Conservation (phyloP, 768 basidiomycete species). For the Phlebiopsis flavidoalba region DNA sequence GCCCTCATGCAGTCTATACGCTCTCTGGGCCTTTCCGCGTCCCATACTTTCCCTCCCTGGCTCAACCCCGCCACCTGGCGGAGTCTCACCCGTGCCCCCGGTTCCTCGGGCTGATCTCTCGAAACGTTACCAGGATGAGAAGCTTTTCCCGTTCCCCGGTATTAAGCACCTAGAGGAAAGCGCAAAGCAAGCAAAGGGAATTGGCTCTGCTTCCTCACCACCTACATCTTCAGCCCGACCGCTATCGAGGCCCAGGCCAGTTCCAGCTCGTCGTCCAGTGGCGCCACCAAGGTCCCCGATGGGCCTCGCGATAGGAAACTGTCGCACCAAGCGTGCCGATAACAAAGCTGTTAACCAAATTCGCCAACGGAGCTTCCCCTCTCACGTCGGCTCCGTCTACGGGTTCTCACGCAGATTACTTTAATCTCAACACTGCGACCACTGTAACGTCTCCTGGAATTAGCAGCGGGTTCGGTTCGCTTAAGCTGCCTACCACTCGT, state of each 20-base stretch:
- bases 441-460: constrained; percentile 21
- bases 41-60: constrained; percentile 58
- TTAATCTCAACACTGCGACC: constrained; percentile 33
- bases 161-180: constrained; percentile 76
- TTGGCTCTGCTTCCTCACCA: constrained; percentile 42
- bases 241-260: constrained; percentile 34
- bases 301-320: constrained; percentile 53
- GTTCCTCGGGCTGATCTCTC: constrained; percentile 64
- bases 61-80: constrained; percentile 42
- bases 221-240: constrained; percentile 40
- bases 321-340: constrained; percentile 67
- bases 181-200: constrained; percentile 53
- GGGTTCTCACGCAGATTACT: constrained; percentile 45
- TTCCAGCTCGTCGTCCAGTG: constrained; percentile 38
- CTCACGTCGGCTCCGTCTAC: constrained; percentile 40
- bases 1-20: constrained; percentile 46
- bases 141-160: constrained; percentile 89
- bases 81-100: constrained; percentile 74
- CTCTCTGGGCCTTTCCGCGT: constrained; percentile 64
- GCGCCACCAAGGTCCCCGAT: constrained; percentile 43
- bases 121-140: constrained; percentile 71
- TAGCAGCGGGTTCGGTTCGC: constrained; percentile 23
- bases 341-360: constrained; percentile 56
- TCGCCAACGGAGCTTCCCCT: constrained; percentile 32
- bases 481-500: constrained; percentile 65